A percentile compares a stretch with the other conserved stretches of the same genome.
These are phyloP conservation scores for Amylostereum areolatum DNA, from an alignment of 1,284 basidiomycete species.

Conservation along the genomic window DNA sequence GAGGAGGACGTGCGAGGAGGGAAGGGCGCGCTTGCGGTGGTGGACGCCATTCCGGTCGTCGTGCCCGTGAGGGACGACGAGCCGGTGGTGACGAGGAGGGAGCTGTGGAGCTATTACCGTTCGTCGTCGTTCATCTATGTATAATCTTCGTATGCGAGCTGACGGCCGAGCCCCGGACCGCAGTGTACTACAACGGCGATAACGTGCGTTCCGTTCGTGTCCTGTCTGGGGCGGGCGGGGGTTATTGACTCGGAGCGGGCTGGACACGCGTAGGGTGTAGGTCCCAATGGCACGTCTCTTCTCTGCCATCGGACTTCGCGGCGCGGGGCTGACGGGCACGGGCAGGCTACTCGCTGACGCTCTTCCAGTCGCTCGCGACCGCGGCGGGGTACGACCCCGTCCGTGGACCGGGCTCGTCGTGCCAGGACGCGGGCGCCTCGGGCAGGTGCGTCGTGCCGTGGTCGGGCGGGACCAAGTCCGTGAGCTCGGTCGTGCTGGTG, in stretches of 20 bases:
- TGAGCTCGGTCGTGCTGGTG: conserved; percentile 70
- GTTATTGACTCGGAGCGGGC: conserved; percentile 1
- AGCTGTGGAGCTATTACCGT: conserved; percentile 74
- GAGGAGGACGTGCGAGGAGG: too few species aligned
- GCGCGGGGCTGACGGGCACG: background rate
- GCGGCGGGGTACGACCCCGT: conserved; percentile 65
- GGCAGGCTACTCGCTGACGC: conserved; percentile 56
- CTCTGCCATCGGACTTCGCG: background rate
- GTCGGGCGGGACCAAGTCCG: conserved; percentile 60
- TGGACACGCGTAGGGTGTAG: conserved; percentile 41
- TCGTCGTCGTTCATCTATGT: conserved; percentile 15
- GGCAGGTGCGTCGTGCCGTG: conserved; percentile 72
- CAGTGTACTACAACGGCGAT: conserved; percentile 70
- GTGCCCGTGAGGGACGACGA: conserved; percentile 37
- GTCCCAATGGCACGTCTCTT: conserved; percentile 37
- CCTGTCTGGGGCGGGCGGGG: conserved; percentile 17
- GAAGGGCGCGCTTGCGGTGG: background rate
- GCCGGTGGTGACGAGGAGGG: conserved; percentile 51
- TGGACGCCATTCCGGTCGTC: conserved; percentile 17
- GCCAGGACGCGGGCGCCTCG: conserved; percentile 44
- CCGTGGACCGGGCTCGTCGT: conserved; percentile 61
- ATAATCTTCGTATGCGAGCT: background rate
- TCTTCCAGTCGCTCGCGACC: conserved; percentile 69
- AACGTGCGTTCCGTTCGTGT: conserved; percentile 39
- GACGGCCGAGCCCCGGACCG: conserved; percentile 9